These are phyloP conservation scores for Rhizophagus prolifer DNA, from an alignment of 192 early-diverging fungal genomes.

Conservation along the genomic window DNA sequence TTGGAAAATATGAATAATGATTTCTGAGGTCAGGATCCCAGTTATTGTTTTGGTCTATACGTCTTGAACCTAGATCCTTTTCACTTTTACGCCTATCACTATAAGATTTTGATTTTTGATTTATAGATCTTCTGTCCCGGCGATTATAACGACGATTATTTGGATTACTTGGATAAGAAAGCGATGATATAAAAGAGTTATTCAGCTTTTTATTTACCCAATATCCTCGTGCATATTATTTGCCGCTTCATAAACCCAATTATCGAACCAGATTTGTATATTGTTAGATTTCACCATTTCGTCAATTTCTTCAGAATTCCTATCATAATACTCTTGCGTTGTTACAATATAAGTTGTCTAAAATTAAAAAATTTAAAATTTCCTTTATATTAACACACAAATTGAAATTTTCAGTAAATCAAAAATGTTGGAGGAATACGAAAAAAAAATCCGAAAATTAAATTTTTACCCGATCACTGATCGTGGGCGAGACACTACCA, in stretches of 20 bases:
- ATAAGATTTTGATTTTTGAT: constrained; percentile 3
- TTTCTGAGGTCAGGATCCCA: no score
- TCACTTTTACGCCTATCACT: neutral
- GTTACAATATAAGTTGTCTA: constrained; percentile 12
- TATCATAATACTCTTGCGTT: neutral
- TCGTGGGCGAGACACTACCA: neutral
- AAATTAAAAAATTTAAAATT: neutral
- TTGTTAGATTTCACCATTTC: neutral
- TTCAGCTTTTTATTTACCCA: neutral
- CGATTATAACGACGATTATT: no score
- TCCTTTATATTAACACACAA: no score
- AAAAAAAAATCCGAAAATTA: neutral
- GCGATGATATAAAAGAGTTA: neutral
- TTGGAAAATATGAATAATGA: neutral
- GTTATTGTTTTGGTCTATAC: no score
- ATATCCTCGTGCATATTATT: neutral
- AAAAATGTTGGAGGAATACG: neutral
- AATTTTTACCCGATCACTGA: neutral
- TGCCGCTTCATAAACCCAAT: neutral
- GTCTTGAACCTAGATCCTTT: no score
- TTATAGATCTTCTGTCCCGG: neutral
- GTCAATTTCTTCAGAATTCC: neutral
- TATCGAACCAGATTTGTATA: neutral
- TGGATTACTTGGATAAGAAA: neutral
- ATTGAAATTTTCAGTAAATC: neutral